Evolutionary conservation across 106 monocot genomes (phyloP).

Genomic region (Allium cepa): DNA sequence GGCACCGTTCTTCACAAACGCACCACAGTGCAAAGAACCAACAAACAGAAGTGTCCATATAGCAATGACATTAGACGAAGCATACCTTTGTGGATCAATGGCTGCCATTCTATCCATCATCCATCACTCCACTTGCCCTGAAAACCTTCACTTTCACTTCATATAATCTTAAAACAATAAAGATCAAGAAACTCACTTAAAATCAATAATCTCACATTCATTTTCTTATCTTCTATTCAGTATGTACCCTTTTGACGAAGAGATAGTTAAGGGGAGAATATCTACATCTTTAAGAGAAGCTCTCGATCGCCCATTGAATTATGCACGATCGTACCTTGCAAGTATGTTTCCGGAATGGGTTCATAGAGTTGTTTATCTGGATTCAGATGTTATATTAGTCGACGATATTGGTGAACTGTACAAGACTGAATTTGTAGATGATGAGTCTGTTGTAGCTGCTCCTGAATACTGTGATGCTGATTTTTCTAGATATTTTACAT

Average conservation of each 20-base stretch:
- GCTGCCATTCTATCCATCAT: slow-evolving; percentile 11
- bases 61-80: slow-evolving; percentile 11
- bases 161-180: background rate
- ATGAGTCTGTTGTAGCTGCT: slow-evolving; percentile 20
- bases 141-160: slow-evolving; percentile 13
- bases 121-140: slow-evolving; percentile 9
- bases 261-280: slow-evolving; percentile 1
- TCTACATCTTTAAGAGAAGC: slow-evolving; percentile 23
- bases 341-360: slow-evolving; percentile 10
- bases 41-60: background rate
- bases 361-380: slow-evolving; percentile 21
- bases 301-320: slow-evolving; percentile 31
- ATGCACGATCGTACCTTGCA: slow-evolving; percentile 25
- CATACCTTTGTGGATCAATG: slow-evolving; percentile 9
- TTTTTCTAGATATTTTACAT: slow-evolving; percentile 34
- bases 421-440: background rate
- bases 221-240: slow-evolving; percentile 10
- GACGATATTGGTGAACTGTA: slow-evolving; percentile 21
- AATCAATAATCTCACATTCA: background rate
- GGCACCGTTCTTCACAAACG: slow-evolving; percentile 10
- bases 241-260: slow-evolving; percentile 6
- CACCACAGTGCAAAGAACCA: background rate
- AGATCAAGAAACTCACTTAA: background rate
- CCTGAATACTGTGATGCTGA: slow-evolving; percentile 34
- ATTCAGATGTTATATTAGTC: slow-evolving; percentile 30